Conservation (phyloP, 441 rosid genomes). For the Mallotus japonicus region DNA sequence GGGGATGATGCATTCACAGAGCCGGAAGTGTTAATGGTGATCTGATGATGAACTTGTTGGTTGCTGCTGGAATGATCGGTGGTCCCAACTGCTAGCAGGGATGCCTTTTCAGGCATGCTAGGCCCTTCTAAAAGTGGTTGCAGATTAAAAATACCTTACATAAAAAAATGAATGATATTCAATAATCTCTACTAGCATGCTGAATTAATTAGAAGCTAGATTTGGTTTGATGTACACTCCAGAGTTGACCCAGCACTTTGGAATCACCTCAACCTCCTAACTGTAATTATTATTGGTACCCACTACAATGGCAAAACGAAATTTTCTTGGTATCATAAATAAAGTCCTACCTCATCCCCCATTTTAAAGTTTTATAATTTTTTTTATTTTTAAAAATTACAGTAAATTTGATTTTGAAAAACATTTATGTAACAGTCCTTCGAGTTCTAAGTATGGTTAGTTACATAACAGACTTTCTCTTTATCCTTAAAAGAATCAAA, state of each 20-base stretch:
- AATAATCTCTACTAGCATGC: background rate
- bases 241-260: too few species aligned
- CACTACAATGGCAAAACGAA: background rate
- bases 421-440: too few species aligned
- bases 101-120: slow-evolving; percentile 52
- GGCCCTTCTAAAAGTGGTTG: slow-evolving; percentile 35
- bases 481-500: too few species aligned
- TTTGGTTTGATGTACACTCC: background rate
- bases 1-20: slow-evolving; percentile 33
- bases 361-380: too few species aligned
- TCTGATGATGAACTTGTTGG: slow-evolving; percentile 65
- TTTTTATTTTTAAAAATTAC: too few species aligned
- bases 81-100: slow-evolving; percentile 26
- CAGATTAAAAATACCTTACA: slow-evolving; percentile 7
- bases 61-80: slow-evolving; percentile 31
- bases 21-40: slow-evolving; percentile 52
- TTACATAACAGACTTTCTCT: too few species aligned
- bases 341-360: background rate
- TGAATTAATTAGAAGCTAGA: background rate
- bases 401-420: too few species aligned
- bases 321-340: background rate
- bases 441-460: too few species aligned
- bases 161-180: slow-evolving; percentile 8
- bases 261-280: slow-evolving; percentile 19
- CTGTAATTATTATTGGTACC: slow-evolving; percentile 4